A percentile compares a stretch with the other conserved stretches of the same genome.
phyloP scores from a whole-genome alignment of 495 filamentous ascomycete species.

The Penicillium pancosmium region DNA sequence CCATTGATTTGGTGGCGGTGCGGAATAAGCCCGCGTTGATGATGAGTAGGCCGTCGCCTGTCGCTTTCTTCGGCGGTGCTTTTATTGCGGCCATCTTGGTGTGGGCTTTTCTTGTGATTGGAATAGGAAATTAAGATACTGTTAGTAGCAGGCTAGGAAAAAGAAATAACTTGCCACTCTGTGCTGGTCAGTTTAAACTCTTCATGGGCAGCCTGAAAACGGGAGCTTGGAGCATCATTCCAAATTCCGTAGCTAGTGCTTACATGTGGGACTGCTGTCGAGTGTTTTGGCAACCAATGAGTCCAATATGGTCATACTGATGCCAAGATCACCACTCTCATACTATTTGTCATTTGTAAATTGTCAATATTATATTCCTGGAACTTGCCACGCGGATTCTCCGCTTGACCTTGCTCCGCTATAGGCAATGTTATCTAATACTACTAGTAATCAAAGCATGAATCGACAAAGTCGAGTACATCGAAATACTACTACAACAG shows the following conservation, averaged over 20 bases:
- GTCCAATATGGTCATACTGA: too few species aligned
- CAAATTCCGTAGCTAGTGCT: neutral
- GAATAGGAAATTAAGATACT: neutral
- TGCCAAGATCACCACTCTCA: too few species aligned
- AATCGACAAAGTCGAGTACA: too few species aligned
- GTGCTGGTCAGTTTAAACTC: neutral
- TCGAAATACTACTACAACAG: too few species aligned
- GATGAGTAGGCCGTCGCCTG: constrained; percentile 2
- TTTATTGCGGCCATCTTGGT: neutral
- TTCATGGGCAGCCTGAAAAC: neutral
- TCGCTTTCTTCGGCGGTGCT: neutral
- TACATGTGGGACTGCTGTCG: neutral
- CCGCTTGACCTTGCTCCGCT: too few species aligned
- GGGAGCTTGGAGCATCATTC: neutral
- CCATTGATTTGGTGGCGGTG: constrained; percentile 12
- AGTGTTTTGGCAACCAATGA: too few species aligned
- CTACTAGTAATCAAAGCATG: too few species aligned
- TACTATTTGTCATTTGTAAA: too few species aligned
- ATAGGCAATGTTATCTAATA: too few species aligned
- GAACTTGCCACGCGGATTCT: too few species aligned
- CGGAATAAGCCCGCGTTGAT: constrained; percentile 15
- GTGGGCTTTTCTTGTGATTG: neutral
- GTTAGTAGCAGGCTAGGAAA: neutral
- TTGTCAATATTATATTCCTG: too few species aligned
- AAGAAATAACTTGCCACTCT: neutral